Base-by-base conservation (phyloP, 2,329 filamentous ascomycete species). In the Cladosporium sp. region DNA sequence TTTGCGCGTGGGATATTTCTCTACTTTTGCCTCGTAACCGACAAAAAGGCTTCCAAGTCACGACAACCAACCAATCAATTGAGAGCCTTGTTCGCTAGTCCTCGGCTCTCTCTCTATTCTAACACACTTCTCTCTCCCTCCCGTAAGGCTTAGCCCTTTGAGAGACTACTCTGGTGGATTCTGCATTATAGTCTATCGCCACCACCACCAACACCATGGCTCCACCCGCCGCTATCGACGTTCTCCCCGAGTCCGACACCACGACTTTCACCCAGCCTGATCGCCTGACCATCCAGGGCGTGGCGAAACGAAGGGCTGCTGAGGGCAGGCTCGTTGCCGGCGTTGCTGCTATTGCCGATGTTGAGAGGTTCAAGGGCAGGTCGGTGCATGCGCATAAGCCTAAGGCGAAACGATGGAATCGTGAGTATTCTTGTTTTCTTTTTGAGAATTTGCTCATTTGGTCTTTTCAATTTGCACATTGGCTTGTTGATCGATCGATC, bases 321-420 rank as follows among this genome's bases (percentile, higher is more conserved):
- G 79, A 82, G n/a, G 86, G 85, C 3, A 83, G 81, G 61, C 75
- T 93, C 34, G 76, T 87, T 56, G 88, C 84, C 15, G 86, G 86
- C 32, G 80, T 89, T 41, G 92, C 91, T 27, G 88, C 89, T 8
- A 78, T 80, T 44, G 85, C 86, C 2, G 84, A 85, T 68, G 88
- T 88, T 68, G 86, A 91, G 61, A 83, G 87, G 75, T 96, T 95
- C 71, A 93, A 93, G 71, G 83, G 83, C 47, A 53, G 59, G 34
- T 77, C 82, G 49, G 84, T 70, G 55, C 71, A 82, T 66, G 62
- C 69, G 24, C 68, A 74, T 58, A 91, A 92, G 65, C 86, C 88
- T 3, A 85, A 84, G 64, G 87, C 92, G 3, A 89, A 85, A 68
- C 75, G 83, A 68, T 96, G 88, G 86, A 88, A 95, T 64, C 80